A percentile compares a stretch with the other conserved stretches of the same genome.
phyloP scores from a whole-genome alignment of 768 basidiomycete species.

The Scleroderma bovista region DNA sequence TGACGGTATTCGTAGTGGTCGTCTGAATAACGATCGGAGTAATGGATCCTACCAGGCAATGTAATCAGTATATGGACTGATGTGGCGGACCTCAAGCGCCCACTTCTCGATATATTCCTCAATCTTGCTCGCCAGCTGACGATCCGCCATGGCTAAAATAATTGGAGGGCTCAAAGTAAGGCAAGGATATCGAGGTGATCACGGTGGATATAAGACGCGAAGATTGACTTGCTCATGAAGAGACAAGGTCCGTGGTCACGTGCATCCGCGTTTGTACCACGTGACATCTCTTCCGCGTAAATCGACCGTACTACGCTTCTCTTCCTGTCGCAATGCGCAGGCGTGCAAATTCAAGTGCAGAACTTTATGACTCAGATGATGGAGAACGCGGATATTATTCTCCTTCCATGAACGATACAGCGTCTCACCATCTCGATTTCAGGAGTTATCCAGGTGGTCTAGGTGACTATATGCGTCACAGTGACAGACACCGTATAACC shows the following conservation, averaged over 20 bases:
- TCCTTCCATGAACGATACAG: no score
- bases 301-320: background rate
- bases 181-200: background rate
- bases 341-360: background rate
- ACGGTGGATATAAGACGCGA: no score
- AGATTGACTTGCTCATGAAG: background rate
- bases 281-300: background rate
- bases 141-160: conserved; percentile 20
- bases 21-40: conserved; percentile 89
- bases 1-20: conserved; percentile 94
- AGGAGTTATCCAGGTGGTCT: conserved; percentile 6
- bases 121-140: conserved; percentile 44
- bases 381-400: background rate
- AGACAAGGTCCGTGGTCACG: conserved; percentile 9
- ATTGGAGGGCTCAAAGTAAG: conserved; percentile 4
- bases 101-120: conserved; percentile 81
- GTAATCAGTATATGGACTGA: conserved; percentile 7
- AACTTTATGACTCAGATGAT: background rate
- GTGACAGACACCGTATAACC: background rate
- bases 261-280: conserved; percentile 24
- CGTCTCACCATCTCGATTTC: no score
- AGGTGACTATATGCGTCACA: conserved; percentile 28
- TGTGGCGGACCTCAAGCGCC: conserved; percentile 13
- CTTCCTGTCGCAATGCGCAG: background rate
- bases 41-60: conserved; percentile 60